phyloP scores from a whole-genome alignment of 768 basidiomycete species.

The Psilocybe azurescens region DNA sequence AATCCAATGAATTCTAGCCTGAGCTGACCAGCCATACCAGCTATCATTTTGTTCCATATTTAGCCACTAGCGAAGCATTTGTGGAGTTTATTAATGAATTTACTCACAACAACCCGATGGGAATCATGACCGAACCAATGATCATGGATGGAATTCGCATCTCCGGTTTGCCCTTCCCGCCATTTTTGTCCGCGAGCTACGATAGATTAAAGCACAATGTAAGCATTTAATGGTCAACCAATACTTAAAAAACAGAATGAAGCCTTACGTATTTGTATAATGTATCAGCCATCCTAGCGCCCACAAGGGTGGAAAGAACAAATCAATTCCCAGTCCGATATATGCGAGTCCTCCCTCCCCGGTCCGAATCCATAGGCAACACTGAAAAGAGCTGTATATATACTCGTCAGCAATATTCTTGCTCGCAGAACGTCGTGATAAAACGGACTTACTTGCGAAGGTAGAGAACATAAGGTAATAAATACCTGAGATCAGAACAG shows the following conservation, averaged over 20 bases:
- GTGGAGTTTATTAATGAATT: neutral
- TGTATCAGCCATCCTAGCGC: constrained; percentile 52
- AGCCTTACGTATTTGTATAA: constrained; percentile 52
- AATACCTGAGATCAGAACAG: constrained; percentile 47
- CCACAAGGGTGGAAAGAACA: constrained; percentile 48
- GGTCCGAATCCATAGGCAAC: constrained; percentile 54
- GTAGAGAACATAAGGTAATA: constrained; percentile 78
- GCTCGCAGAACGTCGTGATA: too few species aligned
- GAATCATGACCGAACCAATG: constrained; percentile 71
- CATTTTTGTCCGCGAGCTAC: constrained; percentile 57
- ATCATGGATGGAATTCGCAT: constrained; percentile 77
- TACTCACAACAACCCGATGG: constrained; percentile 72
- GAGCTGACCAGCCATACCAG: constrained; percentile 86
- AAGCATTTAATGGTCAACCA: neutral
- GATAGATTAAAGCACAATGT: neutral
- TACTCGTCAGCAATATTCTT: neutral
- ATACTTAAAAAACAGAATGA: too few species aligned
- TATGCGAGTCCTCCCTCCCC: constrained; percentile 58
- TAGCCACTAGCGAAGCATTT: too few species aligned
- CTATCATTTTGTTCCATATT: constrained; percentile 24
- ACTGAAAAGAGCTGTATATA: constrained; percentile 47
- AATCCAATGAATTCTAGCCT: constrained; percentile 71
- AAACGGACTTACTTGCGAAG: constrained; percentile 52
- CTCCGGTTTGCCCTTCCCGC: constrained; percentile 73
- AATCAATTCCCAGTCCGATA: constrained; percentile 62